phyloP scores from a whole-genome alignment of 495 filamentous ascomycete genomes.

The Talaromyces proteolyticus region DNA sequence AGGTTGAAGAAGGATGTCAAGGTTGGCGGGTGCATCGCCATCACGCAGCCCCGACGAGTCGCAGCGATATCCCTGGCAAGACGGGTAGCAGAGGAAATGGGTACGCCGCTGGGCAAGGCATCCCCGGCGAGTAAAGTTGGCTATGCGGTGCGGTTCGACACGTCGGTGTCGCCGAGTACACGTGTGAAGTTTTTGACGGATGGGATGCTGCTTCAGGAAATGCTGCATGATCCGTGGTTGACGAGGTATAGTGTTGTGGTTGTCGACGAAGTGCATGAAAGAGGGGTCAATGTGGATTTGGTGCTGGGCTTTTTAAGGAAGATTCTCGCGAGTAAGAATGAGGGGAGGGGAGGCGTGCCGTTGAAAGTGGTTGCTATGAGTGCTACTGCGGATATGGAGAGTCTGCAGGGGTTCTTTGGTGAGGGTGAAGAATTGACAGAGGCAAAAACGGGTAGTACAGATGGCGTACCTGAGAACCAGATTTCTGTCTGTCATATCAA shows the following conservation, averaged over 20 bases:
- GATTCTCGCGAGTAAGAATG: slow-evolving; percentile 49
- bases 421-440: slow-evolving; percentile 15
- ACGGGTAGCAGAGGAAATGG: slow-evolving; percentile 86
- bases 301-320: slow-evolving; percentile 81
- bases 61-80: slow-evolving; percentile 89
- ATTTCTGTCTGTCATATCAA: slow-evolving; percentile 66
- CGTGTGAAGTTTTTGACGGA: slow-evolving; percentile 93
- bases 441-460: neutral
- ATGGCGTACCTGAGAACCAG: neutral
- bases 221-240: slow-evolving; percentile 79
- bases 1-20: slow-evolving; percentile 38
- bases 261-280: slow-evolving; percentile 96
- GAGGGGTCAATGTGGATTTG: slow-evolving; percentile 93
- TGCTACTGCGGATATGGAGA: slow-evolving; percentile 85
- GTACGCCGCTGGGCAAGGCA: slow-evolving; percentile 64
- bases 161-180: slow-evolving; percentile 65
- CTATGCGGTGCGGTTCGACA: slow-evolving; percentile 91
- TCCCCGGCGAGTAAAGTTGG: slow-evolving; percentile 73
- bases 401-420: slow-evolving; percentile 69
- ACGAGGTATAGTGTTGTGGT: slow-evolving; percentile 82
- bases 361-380: slow-evolving; percentile 95
- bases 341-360: slow-evolving; percentile 60
- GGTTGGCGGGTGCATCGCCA: slow-evolving; percentile 84
- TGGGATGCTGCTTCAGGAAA: slow-evolving; percentile 93
- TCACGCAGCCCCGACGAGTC: slow-evolving; percentile 90